Percentiles rank a stretch among this genome's conserved stretches.
Conservation (phyloP, 306 rosid species). For the Vigna hirtella region DNA sequence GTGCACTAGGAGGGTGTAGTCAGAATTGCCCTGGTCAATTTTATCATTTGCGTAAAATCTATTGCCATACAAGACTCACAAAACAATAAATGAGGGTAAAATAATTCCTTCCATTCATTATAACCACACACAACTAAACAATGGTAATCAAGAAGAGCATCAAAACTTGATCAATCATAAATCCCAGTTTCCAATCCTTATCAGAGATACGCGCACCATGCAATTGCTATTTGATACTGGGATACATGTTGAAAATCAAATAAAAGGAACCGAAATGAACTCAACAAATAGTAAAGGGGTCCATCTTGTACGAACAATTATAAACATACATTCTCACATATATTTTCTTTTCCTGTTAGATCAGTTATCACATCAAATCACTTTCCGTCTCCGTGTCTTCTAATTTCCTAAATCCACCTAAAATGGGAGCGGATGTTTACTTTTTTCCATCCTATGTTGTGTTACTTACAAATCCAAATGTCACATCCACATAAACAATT, state of each 20-base stretch:
- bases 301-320: neutral
- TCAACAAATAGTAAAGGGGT: neutral
- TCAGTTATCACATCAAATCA: neutral
- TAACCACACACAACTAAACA: neutral
- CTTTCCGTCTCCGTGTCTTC: neutral
- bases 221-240: conserved; percentile 2
- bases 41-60: neutral
- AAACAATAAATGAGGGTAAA: neutral
- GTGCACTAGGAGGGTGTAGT: neutral
- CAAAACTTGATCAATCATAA: neutral
- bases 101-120: neutral
- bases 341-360: neutral
- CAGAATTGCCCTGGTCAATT: neutral
- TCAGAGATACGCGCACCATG: neutral
- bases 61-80: neutral
- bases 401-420: neutral
- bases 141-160: neutral
- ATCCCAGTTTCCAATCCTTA: neutral
- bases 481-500: conserved; percentile 29
- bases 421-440: neutral
- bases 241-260: neutral
- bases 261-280: neutral
- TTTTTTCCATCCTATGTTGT: neutral
- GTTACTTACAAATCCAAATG: conserved; percentile 31
- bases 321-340: neutral